These are phyloP conservation scores for Diutina siamensis DNA, from an alignment of 1,139 yeast genomes.

Conservation along the genomic window DNA sequence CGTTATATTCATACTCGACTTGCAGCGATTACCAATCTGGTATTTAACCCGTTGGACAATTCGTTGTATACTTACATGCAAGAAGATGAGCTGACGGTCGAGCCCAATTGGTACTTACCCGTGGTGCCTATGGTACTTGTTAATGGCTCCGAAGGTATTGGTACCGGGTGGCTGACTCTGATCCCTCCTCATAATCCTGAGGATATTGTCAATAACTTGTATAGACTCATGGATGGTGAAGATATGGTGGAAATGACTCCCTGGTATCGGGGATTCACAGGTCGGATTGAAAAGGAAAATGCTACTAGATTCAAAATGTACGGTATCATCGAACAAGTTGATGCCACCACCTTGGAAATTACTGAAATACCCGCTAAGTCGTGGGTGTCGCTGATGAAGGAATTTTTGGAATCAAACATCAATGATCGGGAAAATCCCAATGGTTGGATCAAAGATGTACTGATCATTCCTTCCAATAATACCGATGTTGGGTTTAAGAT, in stretches of 20 bases:
- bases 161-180: conserved; percentile 97
- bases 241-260: conserved; percentile 70
- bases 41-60: conserved; percentile 74
- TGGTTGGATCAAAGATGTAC: conserved; percentile 88
- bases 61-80: conserved; percentile 70
- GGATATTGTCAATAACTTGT: conserved; percentile 68
- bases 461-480: conserved; percentile 72
- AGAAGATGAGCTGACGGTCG: conserved; percentile 90
- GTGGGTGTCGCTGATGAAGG: conserved; percentile 90
- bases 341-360: conserved; percentile 71
- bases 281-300: conserved; percentile 54
- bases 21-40: conserved; percentile 58
- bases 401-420: conserved; percentile 63
- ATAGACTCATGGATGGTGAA: conserved; percentile 63
- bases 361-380: conserved; percentile 88
- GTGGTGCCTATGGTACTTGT: conserved; percentile 86
- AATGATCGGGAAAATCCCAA: conserved; percentile 61
- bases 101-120: conserved; percentile 94
- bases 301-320: conserved; percentile 60
- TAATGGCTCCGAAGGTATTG: conserved; percentile 97
- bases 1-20: conserved; percentile 92
- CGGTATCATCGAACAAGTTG: conserved; percentile 76
- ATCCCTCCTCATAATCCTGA: conserved; percentile 85
- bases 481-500: conserved; percentile 56
- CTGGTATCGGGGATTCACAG: conserved; percentile 96